These are phyloP conservation scores for Ophiocordyceps robertsii DNA, from an alignment of 2,329 filamentous ascomycete species.

Conservation along the genomic window DNA sequence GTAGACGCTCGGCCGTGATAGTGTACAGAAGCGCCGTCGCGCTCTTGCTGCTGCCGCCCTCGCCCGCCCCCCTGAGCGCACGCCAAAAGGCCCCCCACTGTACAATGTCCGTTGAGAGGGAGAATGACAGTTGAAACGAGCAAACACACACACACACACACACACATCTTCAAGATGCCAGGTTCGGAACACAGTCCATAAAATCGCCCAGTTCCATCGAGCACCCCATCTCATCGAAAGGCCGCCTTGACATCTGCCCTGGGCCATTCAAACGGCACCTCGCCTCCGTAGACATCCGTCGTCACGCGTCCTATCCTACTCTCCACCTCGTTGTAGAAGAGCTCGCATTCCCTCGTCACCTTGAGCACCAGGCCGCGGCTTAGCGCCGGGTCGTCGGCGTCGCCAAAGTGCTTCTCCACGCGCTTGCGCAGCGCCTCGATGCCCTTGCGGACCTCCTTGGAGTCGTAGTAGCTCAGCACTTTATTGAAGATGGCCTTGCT, in stretches of 20 bases:
- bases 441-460: constrained; percentile 77
- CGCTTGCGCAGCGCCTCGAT: constrained; percentile 80
- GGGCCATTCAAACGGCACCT: constrained; percentile 54
- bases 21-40: too few species aligned
- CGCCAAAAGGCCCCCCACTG: too few species aligned
- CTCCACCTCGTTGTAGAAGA: constrained; percentile 49
- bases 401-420: constrained; percentile 94
- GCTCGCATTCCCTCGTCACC: constrained; percentile 47
- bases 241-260: constrained; percentile 46
- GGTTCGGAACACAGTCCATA: too few species aligned
- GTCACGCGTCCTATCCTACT: constrained; percentile 45
- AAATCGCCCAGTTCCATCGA: neutral
- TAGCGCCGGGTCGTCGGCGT: constrained; percentile 61
- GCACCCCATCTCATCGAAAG: constrained; percentile 24
- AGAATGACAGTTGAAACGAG: too few species aligned
- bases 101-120: too few species aligned
- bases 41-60: too few species aligned
- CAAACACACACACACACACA: neutral
- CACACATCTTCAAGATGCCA: neutral
- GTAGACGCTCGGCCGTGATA: too few species aligned
- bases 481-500: constrained; percentile 77
- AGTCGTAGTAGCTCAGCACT: constrained; percentile 65
- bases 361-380: constrained; percentile 44
- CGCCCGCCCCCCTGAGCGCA: too few species aligned
- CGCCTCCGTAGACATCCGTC: constrained; percentile 50